Evolutionary conservation across 179 eudicot genomes (phyloP).

Genomic region (Carnegiea gigantea): DNA sequence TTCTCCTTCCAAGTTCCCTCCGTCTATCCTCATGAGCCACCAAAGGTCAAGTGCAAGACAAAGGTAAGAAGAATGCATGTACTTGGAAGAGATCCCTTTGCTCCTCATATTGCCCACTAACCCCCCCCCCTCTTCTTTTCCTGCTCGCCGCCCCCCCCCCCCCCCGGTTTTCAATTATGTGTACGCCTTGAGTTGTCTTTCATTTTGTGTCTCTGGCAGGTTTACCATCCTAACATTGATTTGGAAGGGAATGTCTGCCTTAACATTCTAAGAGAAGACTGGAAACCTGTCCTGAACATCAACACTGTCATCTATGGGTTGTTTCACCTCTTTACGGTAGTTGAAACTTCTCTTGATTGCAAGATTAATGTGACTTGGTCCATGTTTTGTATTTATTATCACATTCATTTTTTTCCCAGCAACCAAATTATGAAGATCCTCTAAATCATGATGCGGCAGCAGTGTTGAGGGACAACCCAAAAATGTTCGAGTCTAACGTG

Average conservation of each 20-base stretch:
- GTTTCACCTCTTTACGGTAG: constrained; percentile 92
- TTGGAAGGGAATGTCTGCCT: constrained; percentile 98
- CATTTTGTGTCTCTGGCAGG: constrained; percentile 39
- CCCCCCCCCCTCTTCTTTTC: not conserved
- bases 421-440: constrained; percentile 86
- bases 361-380: not conserved
- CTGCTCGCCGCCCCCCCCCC: not conserved
- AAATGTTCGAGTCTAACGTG: constrained; percentile 74
- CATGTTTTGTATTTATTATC: not conserved
- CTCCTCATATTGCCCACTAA: too few species aligned
- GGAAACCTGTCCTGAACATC: constrained; percentile 95
- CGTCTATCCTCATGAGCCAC: constrained; percentile 83
- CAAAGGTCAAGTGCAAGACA: constrained; percentile 89
- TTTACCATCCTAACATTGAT: constrained; percentile 97
- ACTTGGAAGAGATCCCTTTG: not conserved
- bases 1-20: constrained; percentile 68
- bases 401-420: not conserved
- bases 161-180: not conserved
- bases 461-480: constrained; percentile 89
- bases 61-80: constrained; percentile 45
- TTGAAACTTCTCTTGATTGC: not conserved
- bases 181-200: not conserved
- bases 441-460: constrained; percentile 94
- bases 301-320: constrained; percentile 93
- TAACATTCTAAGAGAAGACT: constrained; percentile 95